Evolutionary conservation across 768 basidiomycete genomes (phyloP).

Genomic region (Auricularia cornea): DNA sequence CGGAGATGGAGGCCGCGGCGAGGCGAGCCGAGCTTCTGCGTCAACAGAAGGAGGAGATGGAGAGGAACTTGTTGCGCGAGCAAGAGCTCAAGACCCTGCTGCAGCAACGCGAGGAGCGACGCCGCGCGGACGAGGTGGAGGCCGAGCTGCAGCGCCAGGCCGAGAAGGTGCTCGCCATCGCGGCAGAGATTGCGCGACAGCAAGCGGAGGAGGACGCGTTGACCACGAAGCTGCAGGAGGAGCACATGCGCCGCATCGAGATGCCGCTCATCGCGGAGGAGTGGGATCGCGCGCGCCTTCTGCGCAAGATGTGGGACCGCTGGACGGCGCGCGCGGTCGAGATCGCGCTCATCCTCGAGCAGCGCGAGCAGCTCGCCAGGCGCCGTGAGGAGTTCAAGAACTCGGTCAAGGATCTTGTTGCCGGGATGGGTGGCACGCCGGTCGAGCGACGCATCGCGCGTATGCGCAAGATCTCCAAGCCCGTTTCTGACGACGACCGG

Average conservation of each 20-base stretch:
- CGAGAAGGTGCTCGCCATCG: conserved; percentile 1
- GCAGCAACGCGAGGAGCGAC: neutral
- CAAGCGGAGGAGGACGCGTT: neutral
- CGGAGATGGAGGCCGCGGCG: neutral
- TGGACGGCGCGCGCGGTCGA: conserved; percentile 1
- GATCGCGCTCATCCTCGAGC: neutral
- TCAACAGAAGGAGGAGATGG: neutral
- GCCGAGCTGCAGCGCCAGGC: neutral
- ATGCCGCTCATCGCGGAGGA: neutral
- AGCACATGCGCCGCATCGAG: neutral
- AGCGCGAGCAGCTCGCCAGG: conserved; percentile 17
- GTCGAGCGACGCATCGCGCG: neutral
- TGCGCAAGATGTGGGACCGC: conserved; percentile 3
- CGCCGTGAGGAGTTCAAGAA: conserved; percentile 8
- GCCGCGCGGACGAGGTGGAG: neutral
- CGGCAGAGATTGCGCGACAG: neutral
- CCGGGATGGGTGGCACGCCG: neutral
- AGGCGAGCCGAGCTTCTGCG: neutral
- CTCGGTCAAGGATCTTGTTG: neutral
- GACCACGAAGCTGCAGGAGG: neutral
- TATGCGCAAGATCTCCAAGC: neutral
- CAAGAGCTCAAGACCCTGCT: neutral
- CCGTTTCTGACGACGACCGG: conserved; percentile 45
- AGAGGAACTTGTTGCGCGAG: neutral
- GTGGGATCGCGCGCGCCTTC: neutral